Evolutionary conservation across 2,329 filamentous ascomycete species (phyloP).

Genomic region (Stachybotrys chlorohalonatus): DNA sequence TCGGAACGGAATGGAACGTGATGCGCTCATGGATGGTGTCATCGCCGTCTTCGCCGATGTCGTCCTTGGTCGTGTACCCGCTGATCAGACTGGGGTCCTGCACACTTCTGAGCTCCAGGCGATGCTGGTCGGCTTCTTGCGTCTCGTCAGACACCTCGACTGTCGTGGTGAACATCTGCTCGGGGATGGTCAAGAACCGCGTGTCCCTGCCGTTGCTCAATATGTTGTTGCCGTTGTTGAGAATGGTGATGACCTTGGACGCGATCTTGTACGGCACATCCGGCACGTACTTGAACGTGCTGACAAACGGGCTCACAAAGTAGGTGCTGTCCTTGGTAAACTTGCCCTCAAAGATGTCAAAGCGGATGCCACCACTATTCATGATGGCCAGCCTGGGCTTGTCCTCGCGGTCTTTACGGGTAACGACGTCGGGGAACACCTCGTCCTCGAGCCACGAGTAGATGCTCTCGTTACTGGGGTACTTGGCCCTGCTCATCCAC

Average conservation of each 20-base stretch:
- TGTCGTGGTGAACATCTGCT: slow-evolving; percentile 23
- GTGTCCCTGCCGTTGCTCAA: slow-evolving; percentile 29
- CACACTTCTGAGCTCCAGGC: slow-evolving; percentile 21
- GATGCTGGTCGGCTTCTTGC: slow-evolving; percentile 11
- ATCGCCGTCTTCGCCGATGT: slow-evolving; percentile 75
- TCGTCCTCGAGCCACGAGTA: slow-evolving; percentile 71
- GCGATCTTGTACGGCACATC: slow-evolving; percentile 75
- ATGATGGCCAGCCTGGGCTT: slow-evolving; percentile 63
- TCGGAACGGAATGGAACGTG: slow-evolving; percentile 68
- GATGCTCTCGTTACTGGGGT: slow-evolving; percentile 65
- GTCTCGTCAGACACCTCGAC: slow-evolving; percentile 3
- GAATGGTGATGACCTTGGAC: slow-evolving; percentile 51
- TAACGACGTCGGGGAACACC: slow-evolving; percentile 61
- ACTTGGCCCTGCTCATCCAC: slow-evolving; percentile 74
- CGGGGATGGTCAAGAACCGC: slow-evolving; percentile 40
- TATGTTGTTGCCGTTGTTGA: slow-evolving; percentile 48
- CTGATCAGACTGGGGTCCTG: slow-evolving; percentile 35
- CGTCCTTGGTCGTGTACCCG: slow-evolving; percentile 87
- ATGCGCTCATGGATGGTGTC: slow-evolving; percentile 77
- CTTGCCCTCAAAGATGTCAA: slow-evolving; percentile 86
- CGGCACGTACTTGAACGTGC: slow-evolving; percentile 64
- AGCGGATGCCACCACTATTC: slow-evolving; percentile 88
- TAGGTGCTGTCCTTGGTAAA: slow-evolving; percentile 86
- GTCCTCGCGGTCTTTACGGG: slow-evolving; percentile 46
- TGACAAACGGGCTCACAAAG: slow-evolving; percentile 81